Conservation (phyloP, 805 yeast species). For the Candida golubevii region DNA sequence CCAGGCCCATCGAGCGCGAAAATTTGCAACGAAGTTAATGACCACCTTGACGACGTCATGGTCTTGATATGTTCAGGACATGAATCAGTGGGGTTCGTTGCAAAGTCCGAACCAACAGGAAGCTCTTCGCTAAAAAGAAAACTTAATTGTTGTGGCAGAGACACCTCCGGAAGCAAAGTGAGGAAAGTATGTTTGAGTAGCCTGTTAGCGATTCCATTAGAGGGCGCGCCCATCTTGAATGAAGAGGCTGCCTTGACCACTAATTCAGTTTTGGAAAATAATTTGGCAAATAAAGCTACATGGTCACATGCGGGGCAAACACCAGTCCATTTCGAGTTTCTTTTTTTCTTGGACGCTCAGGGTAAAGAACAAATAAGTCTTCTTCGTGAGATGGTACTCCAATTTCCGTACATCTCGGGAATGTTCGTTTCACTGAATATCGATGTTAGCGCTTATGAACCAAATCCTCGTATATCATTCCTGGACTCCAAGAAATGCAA, state of each 20-base stretch:
- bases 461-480: not conserved
- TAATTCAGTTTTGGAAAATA: not conserved
- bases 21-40: too few relatives aligned
- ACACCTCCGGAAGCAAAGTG: too few relatives aligned
- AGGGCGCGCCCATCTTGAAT: not conserved
- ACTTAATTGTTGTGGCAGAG: too few relatives aligned
- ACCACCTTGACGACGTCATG: too few relatives aligned
- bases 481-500: constrained; percentile 19
- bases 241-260: not conserved
- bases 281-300: not conserved
- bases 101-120: too few relatives aligned
- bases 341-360: constrained; percentile 29
- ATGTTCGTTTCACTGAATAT: constrained; percentile 19
- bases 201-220: too few relatives aligned
- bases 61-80: too few relatives aligned
- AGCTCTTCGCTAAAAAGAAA: too few relatives aligned
- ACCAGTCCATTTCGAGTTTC: constrained; percentile 3
- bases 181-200: too few relatives aligned
- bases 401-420: constrained; percentile 2
- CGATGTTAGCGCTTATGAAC: not conserved
- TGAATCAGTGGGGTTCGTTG: too few relatives aligned
- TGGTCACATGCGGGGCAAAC: too few relatives aligned
- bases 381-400: constrained; percentile 11
- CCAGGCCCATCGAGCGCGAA: too few relatives aligned
- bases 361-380: constrained; percentile 27